Base-by-base conservation (phyloP, 306 rosid genomes). In the Lathyrus tuberosus region DNA sequence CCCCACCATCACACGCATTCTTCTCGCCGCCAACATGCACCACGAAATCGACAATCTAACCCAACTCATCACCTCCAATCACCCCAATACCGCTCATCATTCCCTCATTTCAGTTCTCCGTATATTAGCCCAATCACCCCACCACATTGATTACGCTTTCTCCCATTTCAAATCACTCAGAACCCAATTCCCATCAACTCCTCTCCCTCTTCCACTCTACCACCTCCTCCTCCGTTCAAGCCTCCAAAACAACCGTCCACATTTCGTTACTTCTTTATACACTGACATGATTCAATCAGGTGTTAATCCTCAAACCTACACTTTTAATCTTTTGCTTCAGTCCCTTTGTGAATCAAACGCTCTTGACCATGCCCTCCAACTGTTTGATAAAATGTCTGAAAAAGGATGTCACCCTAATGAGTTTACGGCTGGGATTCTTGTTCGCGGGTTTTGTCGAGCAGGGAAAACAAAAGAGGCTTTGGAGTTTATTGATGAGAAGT, bases 331-430 rank as follows among this genome's bases (percentile, higher is more conserved):
- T 60, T 62, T 93, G 77, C 80, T 93, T 5, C 42, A 73, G 2
- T 82, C 86, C 0, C 16, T 90, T 0, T 90, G 96, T 58, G 89
- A 86, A 6, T 84, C 83, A 0, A 86, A 89, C 4, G 70, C 67
- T 24, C 48, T 93, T 54, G 88, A 78, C 16, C 80, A 78, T 43
- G 97, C 98, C 2, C 81, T 77, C 22, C 70, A 86, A 52, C 79
- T 88, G 89, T 93, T 88, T 47, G 97, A 88, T 71, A 90, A 78
- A 90, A 93, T 93, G 94, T 72, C 82, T 82, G 82, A 71, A 0
- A 93, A 88, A 64, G 97, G 97, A 15, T 93, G 96, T 79, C 43
- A 8, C 16, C 97, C 90, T 0, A 90, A 90, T 64, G 90, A 84
- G 83, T 93, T 77, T 31, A 90, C 84, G 62, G 35, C 83, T 65